phyloP scores from a whole-genome alignment of 2,329 filamentous ascomycete genomes.

The Periconia sp. region DNA sequence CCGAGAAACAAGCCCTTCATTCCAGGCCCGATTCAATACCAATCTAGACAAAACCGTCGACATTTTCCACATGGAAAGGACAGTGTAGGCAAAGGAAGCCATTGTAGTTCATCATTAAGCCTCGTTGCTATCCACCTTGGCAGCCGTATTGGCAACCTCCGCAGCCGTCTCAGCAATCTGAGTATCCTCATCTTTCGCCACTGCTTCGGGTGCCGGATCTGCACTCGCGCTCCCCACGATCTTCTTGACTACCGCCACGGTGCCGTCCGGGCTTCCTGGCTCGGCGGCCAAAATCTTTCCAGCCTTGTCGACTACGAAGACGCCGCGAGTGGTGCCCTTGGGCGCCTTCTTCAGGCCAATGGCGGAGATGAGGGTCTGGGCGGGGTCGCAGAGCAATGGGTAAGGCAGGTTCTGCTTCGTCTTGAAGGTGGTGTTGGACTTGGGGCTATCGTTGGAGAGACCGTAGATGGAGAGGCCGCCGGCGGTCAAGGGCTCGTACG shows the following conservation, averaged over 20 bases:
- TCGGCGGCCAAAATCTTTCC: conserved; percentile 80
- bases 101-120: conserved; percentile 16
- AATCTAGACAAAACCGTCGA: too few species aligned
- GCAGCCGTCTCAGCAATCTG: conserved; percentile 47
- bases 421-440: conserved; percentile 92
- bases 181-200: conserved; percentile 43
- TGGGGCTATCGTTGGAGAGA: conserved; percentile 84
- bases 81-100: too few species aligned
- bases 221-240: conserved; percentile 54
- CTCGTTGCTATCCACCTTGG: conserved; percentile 39
- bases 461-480: conserved; percentile 88
- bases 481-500: conserved; percentile 74
- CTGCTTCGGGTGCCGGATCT: conserved; percentile 30
- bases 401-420: conserved; percentile 91
- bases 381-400: conserved; percentile 82
- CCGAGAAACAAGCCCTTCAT: too few species aligned
- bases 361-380: conserved; percentile 75
- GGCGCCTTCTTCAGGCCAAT: conserved; percentile 89
- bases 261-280: conserved; percentile 77
- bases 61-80: too few species aligned
- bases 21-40: too few species aligned
- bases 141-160: conserved; percentile 56
- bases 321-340: conserved; percentile 81
- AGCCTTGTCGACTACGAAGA: conserved; percentile 83
- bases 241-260: conserved; percentile 76